Evolutionary conservation across 192 early-diverging fungal species (phyloP), one percentile per base, ranked within the genome.

Genomic region (Umbelopsis vinacea): DNA sequence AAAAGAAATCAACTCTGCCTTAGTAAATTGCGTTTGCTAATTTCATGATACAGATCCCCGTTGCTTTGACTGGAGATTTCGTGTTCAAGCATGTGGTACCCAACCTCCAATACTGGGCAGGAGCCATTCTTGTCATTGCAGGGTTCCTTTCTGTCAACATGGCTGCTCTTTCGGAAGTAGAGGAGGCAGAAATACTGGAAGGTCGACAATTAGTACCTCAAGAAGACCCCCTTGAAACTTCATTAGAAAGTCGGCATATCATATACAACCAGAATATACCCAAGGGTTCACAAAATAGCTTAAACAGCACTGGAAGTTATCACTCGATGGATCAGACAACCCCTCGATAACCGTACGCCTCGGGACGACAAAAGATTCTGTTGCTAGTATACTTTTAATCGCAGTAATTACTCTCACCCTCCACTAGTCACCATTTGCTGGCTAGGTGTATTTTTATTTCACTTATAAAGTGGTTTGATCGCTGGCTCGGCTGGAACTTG

Each of bases 101-200:
- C 6, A 81, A 81, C 43, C 29, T 70, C 33, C 77, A 80, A 3
- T 93, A 92, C 72, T 89, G 82, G 67, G 43, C 89, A 14, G 93
- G 93, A 4, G 93, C 89, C 19, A 57, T 79, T 3, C 73, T 94
- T 43, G 85, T 94, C 0, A 69, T 93, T 21, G 69, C 72, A 45
- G 93, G 90, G 0, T 94, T 94, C 71, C 71, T 94, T 71, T 85
- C 73, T 2, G 88, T 90, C 0, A 93, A 91, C 68, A 77, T 77
- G 15, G 80, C 72, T 0, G 74, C 80, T 19, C 33, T 84, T 24
- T 74, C 68, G 63, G 79, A 82, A 52, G 71, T 73, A 21, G 50
- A 83, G n/a, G 74, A 78, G 35, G 29, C 52, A 6, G 75, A 72
- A 15, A 37, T 17, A 37, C 19, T 37, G 17, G 57, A 63, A 37